phyloP scores from a whole-genome alignment of 2,329 filamentous ascomycete species.

The Macrophomina phaseolina region DNA sequence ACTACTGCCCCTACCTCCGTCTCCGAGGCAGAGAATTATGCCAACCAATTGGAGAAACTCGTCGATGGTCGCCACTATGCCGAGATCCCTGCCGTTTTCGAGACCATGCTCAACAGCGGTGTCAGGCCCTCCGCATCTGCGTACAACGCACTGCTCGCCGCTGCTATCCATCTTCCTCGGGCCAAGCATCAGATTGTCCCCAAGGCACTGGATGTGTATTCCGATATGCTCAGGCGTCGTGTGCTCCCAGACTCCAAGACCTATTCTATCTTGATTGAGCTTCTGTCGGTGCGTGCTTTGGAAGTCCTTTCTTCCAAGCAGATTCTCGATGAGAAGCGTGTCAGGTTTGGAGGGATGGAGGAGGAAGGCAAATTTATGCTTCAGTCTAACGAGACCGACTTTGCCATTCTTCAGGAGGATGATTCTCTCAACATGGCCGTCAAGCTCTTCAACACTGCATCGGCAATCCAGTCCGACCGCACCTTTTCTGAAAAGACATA shows the following conservation, averaged over 20 bases:
- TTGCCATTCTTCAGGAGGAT: slow-evolving; percentile 84
- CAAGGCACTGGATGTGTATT: slow-evolving; percentile 92
- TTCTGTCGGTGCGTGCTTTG: slow-evolving; percentile 80
- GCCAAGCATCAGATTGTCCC: slow-evolving; percentile 84
- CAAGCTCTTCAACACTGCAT: slow-evolving; percentile 81
- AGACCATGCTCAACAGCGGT: slow-evolving; percentile 83
- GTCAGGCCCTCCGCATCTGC: slow-evolving; percentile 80
- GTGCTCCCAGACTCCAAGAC: slow-evolving; percentile 83
- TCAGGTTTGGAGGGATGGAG: slow-evolving; percentile 84
- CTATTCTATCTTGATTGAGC: slow-evolving; percentile 83
- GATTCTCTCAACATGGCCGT: slow-evolving; percentile 84
- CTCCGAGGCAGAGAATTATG: slow-evolving; percentile 71
- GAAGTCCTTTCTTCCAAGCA: slow-evolving; percentile 77
- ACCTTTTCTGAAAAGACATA: slow-evolving; percentile 83
- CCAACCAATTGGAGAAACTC: slow-evolving; percentile 78
- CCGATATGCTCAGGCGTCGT: slow-evolving; percentile 89
- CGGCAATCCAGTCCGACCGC: slow-evolving; percentile 63
- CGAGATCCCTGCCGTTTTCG: slow-evolving; percentile 89
- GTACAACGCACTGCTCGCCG: slow-evolving; percentile 90
- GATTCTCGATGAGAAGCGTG: slow-evolving; percentile 77
- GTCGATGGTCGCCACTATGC: slow-evolving; percentile 75
- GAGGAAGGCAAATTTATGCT: slow-evolving; percentile 86
- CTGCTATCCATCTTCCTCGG: slow-evolving; percentile 80
- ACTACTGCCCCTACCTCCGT: slow-evolving; percentile 66
- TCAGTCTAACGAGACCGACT: slow-evolving; percentile 83